Base-by-base conservation (phyloP, 2,329 filamentous ascomycete species). In the Alternaria infectoria region DNA sequence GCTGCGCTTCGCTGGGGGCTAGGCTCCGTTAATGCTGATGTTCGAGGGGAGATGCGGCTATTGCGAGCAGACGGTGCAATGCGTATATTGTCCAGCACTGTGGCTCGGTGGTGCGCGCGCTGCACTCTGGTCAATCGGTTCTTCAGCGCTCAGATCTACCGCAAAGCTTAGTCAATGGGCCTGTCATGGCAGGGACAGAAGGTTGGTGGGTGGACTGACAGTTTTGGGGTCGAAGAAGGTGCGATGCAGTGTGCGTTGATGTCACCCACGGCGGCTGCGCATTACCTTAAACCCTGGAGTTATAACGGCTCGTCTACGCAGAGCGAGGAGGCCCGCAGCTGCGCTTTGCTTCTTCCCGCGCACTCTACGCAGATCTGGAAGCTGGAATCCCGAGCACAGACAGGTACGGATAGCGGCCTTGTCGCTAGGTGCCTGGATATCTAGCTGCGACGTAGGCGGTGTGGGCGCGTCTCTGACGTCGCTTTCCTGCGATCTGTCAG, bases 291-390 rank as follows among this genome's bases (percentile, higher is more conserved):
- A 72, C 74, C 70, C 71, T 70, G 65, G 66, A 69, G 65, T 60
- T 71, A 65, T 65, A 69, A 73, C 69, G 71, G 72, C 71, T 75
- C 69, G 74, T 72, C 71, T 66, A 69, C 63, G 64, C 68, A 61
- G 67, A 65, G 67, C 68, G 54, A 61, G 61, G 49, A 72, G 72
- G 63, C 69, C 73, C 66, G 66, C 61, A 59, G 61, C 69, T 72
- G 72, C 70, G 64, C 75, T 77, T 77, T 78, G 75, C 75, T 79
- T 76, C 73, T 77, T 79, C 70, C 75, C 74, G 71, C 74, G 71
- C 61, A 55, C 73, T 73, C 77, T 74, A 73, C 77, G 76, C 74
- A 77, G 75, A 79, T 77, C 73, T 49, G 50, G 50, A 54, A 50
- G 54, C 36, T 77, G 68, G 66, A 75, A 74, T 74, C 70, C 64